A percentile compares a stretch with the other conserved stretches of the same genome.
phyloP scores from a whole-genome alignment of 2,329 filamentous ascomycete genomes.

The Paecilomyces dactylethromorphus region DNA sequence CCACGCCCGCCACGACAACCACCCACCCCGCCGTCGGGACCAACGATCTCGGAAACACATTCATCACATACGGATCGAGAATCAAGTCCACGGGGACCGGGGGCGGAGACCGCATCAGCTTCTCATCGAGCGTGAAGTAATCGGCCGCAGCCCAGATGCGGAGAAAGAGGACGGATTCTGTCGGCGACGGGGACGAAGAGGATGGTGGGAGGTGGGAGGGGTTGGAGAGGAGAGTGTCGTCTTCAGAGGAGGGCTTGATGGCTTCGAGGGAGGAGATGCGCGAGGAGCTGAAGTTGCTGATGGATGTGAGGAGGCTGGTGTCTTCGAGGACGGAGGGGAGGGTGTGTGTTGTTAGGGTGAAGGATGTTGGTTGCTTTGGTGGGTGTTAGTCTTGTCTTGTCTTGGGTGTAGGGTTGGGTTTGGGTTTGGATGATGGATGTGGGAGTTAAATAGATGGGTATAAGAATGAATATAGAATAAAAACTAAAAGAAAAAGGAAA shows the following conservation, averaged over 20 bases:
- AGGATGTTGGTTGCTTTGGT: constrained; percentile 74
- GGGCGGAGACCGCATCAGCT: constrained; percentile 68
- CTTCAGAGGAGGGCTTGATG: constrained; percentile 3
- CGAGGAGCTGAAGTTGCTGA: constrained; percentile 55
- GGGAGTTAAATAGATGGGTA: neutral
- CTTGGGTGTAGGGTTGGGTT: no score
- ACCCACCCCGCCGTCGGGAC: constrained; percentile 66
- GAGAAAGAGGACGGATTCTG: constrained; percentile 60
- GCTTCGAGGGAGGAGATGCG: constrained; percentile 32
- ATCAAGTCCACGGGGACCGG: constrained; percentile 73
- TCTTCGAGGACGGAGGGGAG: constrained; percentile 56
- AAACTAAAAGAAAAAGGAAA: neutral
- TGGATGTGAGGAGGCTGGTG: no score
- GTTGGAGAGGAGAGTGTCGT: constrained; percentile 9
- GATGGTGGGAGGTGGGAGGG: constrained; percentile 6
- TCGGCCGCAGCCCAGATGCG: constrained; percentile 71
- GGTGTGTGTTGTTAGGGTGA: constrained; percentile 61
- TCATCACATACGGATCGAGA: constrained; percentile 77
- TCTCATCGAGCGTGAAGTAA: constrained; percentile 69
- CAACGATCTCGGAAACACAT: constrained; percentile 72
- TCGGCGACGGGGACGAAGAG: constrained; percentile 7
- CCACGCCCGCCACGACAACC: constrained; percentile 49
- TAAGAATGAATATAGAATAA: neutral
- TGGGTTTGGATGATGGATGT: no score
- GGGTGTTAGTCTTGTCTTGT: constrained; percentile 11